Percentiles rank a stretch among this genome's conserved stretches.
Conservation (phyloP, 805 yeast species). For the Diddensiella caesifluorescens region DNA sequence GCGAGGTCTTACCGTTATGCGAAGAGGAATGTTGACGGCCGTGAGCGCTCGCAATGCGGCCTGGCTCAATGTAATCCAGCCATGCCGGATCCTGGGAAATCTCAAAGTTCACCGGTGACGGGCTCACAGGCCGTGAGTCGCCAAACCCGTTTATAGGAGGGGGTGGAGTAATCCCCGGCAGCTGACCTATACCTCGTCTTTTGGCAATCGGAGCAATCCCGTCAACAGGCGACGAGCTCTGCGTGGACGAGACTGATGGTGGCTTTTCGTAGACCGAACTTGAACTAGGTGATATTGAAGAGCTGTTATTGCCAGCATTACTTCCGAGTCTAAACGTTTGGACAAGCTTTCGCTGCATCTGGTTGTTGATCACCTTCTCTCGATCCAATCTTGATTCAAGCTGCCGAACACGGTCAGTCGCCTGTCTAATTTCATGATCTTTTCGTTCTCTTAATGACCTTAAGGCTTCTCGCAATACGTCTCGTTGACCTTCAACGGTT, state of each 20-base stretch:
- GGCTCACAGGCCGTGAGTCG: conserved; percentile 16
- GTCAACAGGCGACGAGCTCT: conserved; percentile 3
- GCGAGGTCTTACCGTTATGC: neutral
- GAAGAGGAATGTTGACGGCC: conserved; percentile 1
- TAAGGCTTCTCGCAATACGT: conserved; percentile 36
- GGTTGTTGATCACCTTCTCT: conserved; percentile 21
- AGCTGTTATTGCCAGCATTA: conserved; percentile 5
- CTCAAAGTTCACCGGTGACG: conserved; percentile 23
- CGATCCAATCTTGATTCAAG: conserved; percentile 27
- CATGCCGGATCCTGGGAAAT: conserved; percentile 26
- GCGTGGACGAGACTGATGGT: conserved; percentile 3
- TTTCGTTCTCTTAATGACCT: conserved; percentile 37
- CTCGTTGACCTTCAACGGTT: conserved; percentile 33
- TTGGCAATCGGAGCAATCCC: conserved; percentile 8
- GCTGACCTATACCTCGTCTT: conserved; percentile 13
- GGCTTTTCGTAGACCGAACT: neutral
- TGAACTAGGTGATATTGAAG: neutral
- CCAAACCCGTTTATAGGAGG: conserved; percentile 1
- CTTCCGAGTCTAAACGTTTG: conserved; percentile 17
- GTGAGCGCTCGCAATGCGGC: neutral
- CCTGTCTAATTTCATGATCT: conserved; percentile 32
- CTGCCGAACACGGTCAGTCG: conserved; percentile 27
- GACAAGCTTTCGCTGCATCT: conserved; percentile 25
- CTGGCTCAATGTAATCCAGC: conserved; percentile 21
- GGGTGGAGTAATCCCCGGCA: conserved; percentile 19